A percentile compares a stretch with the other conserved stretches of the same genome.
phyloP scores from a whole-genome alignment of 495 filamentous ascomycete species.

The Astrothelium macrocarpum region DNA sequence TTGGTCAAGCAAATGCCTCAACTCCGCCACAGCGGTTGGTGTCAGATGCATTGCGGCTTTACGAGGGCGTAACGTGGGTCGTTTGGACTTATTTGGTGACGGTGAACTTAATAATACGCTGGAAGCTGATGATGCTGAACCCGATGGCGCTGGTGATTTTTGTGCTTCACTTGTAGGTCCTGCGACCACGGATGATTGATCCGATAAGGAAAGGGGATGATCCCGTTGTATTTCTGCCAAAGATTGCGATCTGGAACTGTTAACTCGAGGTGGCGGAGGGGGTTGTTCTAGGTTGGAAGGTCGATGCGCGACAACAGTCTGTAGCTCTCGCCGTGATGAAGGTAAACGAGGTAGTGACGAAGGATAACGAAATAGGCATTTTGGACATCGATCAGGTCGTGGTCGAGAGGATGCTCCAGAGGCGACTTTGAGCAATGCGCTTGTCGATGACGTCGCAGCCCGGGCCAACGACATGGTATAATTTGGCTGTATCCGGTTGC shows the following conservation, averaged over 20 bases:
- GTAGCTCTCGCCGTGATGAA: background rate
- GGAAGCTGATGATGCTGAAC: conserved; percentile 31
- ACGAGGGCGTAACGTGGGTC: conserved; percentile 63
- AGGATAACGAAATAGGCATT: background rate
- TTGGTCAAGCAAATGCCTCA: conserved; percentile 62
- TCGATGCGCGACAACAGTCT: background rate
- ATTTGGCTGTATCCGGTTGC: too few relatives aligned
- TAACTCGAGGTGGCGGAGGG: conserved; percentile 56
- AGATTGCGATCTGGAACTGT: too few relatives aligned
- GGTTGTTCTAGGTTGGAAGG: background rate
- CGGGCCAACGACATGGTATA: background rate
- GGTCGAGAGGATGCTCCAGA: background rate
- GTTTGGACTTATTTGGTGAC: conserved; percentile 15
- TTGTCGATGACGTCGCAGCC: background rate
- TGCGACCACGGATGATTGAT: conserved; percentile 27
- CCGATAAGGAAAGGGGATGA: background rate
- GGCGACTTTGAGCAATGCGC: background rate
- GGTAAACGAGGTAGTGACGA: background rate
- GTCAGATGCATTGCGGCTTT: conserved; percentile 90
- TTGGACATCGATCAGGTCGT: background rate
- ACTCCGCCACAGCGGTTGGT: conserved; percentile 61
- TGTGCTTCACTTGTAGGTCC: conserved; percentile 58
- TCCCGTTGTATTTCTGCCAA: conserved; percentile 25
- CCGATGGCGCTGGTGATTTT: conserved; percentile 39
- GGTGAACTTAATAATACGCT: conserved; percentile 16